Percentiles rank a stretch among this genome's conserved stretches.
phyloP scores from a whole-genome alignment of 345 rosid genomes.

The thale cress (Arabidopsis thaliana) region DNA sequence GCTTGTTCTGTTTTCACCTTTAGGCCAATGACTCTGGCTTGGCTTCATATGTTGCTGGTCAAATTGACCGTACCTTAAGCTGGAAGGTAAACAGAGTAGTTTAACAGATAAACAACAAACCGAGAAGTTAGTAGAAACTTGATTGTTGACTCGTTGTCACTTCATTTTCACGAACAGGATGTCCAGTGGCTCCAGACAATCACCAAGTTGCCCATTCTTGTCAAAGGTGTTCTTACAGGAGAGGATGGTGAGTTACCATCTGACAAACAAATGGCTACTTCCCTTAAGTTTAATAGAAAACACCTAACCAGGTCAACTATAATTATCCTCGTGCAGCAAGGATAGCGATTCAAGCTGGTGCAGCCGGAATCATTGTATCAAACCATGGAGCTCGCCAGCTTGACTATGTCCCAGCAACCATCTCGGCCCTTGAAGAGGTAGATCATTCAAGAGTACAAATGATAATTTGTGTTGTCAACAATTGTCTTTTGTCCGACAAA shows the following conservation, averaged over 20 bases:
- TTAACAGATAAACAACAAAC: background rate
- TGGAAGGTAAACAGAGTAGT: conserved; percentile 69
- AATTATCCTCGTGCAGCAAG: conserved; percentile 58
- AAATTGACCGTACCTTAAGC: conserved; percentile 82
- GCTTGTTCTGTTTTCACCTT: conserved; percentile 21
- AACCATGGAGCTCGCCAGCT: conserved; percentile 96
- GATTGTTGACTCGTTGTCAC: background rate
- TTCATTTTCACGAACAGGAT: conserved; percentile 51
- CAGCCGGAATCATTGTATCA: conserved; percentile 89
- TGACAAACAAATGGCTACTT: conserved; percentile 12
- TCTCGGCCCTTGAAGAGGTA: conserved; percentile 90
- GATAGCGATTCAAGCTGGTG: conserved; percentile 71
- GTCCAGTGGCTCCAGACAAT: conserved; percentile 90
- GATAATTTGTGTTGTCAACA: background rate
- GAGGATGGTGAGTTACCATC: conserved; percentile 67
- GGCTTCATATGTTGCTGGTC: conserved; percentile 90
- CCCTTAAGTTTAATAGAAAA: background rate
- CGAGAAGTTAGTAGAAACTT: background rate
- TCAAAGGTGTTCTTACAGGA: conserved; percentile 87
- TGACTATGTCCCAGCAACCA: conserved; percentile 77
- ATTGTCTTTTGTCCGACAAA: background rate
- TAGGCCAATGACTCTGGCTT: conserved; percentile 87
- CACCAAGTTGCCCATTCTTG: conserved; percentile 80
- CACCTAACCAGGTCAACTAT: background rate
- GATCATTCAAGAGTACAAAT: background rate